Evolutionary conservation across 2,329 filamentous ascomycete genomes (phyloP), one percentile per base, ranked within the genome.

Genomic region (Calonectria pseudoreteaudii): DNA sequence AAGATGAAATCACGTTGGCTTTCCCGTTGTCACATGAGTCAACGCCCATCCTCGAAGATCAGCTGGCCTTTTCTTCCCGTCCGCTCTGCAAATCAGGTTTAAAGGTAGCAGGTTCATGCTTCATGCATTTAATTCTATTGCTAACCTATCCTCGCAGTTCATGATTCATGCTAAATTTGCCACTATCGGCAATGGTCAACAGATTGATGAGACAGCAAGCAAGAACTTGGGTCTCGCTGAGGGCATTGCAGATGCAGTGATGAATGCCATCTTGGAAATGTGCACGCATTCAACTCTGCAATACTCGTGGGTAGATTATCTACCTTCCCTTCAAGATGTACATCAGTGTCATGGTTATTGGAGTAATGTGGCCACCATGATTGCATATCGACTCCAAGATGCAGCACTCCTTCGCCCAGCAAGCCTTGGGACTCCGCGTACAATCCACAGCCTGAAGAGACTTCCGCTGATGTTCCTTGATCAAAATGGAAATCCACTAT

Each of bases 121-220:
- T n/a, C 9, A 34, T 11, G 5, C 9, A 23, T 23, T 11, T 23
- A 5, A 9, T 47, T n/a, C n/a, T 3, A 23, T 47, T 23, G 11
- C n/a, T 47, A 5, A 47, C n/a, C 9, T n/a, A n/a, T n/a, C 9
- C 0, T 9, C 44, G 31, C 11, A 86, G 81, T 89, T 90, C 53
- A 76, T 89, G 1, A 86, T 90, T 14, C 88, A 90, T 11, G 82
- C 86, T 9, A 88, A 90, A 73, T 90, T 90, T 69, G 86, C 87
- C 49, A 88, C 86, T 0, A 77, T 85, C 20, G 87, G 86, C 4
- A 87, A 81, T 73, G 81, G 88, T 0, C 81, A 89, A 74, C 85
- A 86, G 60, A 81, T 89, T 6, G 78, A 84, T 0, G 73, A 74
- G 0, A 80, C 79, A 3, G 88, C 87, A 0, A 62, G 38, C 1